Conservation (phyloP, 345 rosid genomes). For the Populus simonii region DNA sequence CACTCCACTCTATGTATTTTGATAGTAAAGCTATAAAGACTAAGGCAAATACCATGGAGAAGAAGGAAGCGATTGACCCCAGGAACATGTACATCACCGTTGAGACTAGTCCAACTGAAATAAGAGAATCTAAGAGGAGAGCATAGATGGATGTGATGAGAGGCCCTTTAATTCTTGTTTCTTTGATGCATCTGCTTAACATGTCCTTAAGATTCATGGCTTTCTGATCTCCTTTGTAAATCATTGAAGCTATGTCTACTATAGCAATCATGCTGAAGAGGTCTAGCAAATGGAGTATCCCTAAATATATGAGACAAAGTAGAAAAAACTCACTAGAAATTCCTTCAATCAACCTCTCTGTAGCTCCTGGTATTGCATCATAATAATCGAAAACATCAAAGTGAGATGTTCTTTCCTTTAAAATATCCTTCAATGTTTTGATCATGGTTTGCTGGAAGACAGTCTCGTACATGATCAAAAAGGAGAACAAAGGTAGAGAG, state of each 20-base stretch:
- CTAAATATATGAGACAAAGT: neutral
- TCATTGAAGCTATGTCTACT: neutral
- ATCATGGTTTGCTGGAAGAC: slow-evolving; percentile 22
- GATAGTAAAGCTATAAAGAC: slow-evolving; percentile 1
- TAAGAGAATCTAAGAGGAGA: slow-evolving; percentile 8
- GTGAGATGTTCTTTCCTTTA: neutral
- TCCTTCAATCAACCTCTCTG: neutral
- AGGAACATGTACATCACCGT: neutral
- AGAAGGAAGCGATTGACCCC: neutral
- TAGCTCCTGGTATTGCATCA: too few relatives aligned
- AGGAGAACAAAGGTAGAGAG: slow-evolving; percentile 29
- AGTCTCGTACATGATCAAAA: slow-evolving; percentile 18
- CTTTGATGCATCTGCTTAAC: slow-evolving; percentile 16
- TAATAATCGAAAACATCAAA: too few relatives aligned
- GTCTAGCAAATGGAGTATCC: neutral
- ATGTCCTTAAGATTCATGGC: slow-evolving; percentile 18
- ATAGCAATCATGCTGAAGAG: slow-evolving; percentile 3
- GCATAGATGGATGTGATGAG: slow-evolving; percentile 22
- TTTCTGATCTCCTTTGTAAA: neutral
- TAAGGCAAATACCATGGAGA: neutral
- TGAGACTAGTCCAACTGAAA: neutral
- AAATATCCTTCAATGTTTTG: neutral
- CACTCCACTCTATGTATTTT: slow-evolving; percentile 39
- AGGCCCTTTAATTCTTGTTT: slow-evolving; percentile 24
- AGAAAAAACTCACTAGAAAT: neutral